Evolutionary conservation across 2,329 filamentous ascomycete genomes (phyloP).

Genomic region (Zymoseptoria ardabiliae): DNA sequence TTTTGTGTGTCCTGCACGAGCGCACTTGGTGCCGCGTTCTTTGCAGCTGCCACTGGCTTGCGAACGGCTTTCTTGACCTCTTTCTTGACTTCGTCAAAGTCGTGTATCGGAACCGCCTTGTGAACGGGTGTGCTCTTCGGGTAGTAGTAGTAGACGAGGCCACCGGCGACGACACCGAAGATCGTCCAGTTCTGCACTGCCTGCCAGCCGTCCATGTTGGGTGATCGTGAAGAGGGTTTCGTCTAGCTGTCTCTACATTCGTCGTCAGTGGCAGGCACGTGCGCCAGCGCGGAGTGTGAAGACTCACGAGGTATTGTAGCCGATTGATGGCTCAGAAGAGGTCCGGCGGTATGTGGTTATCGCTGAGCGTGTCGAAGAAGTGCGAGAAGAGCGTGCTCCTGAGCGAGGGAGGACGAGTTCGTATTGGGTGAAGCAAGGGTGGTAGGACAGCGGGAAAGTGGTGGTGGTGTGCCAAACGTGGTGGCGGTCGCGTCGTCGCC

Average conservation of each 20-base stretch:
- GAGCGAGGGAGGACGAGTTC: background rate
- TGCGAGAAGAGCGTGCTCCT: background rate
- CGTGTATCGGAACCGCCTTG: background rate
- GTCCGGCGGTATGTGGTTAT: background rate
- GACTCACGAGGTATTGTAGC: background rate
- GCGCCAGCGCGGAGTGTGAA: too few species aligned
- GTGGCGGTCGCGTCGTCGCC: background rate
- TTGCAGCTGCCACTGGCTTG: constrained; percentile 2
- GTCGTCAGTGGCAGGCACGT: background rate
- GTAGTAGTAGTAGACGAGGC: constrained; percentile 7
- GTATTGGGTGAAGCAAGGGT: background rate
- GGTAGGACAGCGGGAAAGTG: background rate
- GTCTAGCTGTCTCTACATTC: background rate
- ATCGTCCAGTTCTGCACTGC: constrained; percentile 7
- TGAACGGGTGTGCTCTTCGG: background rate
- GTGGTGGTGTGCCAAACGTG: background rate
- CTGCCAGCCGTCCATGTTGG: constrained; percentile 4
- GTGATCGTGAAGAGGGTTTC: background rate
- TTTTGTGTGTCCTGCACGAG: constrained; percentile 1
- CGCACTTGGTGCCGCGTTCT: background rate
- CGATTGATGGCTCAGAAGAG: background rate
- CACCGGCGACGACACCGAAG: constrained; percentile 1
- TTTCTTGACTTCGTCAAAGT: constrained; percentile 17
- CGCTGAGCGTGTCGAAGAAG: background rate
- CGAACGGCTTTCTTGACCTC: constrained; percentile 7